These are phyloP conservation scores for Alternaria burnsii DNA, from an alignment of 2,329 filamentous ascomycete genomes.

Conservation along the genomic window DNA sequence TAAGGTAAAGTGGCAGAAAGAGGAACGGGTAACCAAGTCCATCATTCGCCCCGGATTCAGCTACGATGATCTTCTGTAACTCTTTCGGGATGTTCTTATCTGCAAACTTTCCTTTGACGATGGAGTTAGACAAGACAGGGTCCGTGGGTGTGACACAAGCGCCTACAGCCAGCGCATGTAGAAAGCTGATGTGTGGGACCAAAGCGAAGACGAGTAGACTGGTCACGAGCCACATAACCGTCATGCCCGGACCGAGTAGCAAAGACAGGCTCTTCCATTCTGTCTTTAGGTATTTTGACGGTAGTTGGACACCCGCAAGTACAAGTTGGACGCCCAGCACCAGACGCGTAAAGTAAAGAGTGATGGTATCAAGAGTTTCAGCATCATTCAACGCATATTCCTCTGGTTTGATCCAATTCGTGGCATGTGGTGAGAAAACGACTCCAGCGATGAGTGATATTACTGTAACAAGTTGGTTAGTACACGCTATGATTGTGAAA, in stretches of 20 bases:
- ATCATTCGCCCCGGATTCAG: slow-evolving; percentile 87
- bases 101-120: slow-evolving; percentile 92
- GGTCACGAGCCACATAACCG: slow-evolving; percentile 84
- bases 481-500: neutral
- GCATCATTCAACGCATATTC: slow-evolving; percentile 72
- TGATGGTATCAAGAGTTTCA: slow-evolving; percentile 73
- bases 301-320: slow-evolving; percentile 85
- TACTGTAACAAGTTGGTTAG: slow-evolving; percentile 61
- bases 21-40: slow-evolving; percentile 89
- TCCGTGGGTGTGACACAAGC: slow-evolving; percentile 94
- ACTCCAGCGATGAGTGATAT: slow-evolving; percentile 84
- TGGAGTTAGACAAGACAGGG: slow-evolving; percentile 85
- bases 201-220: slow-evolving; percentile 80
- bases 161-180: slow-evolving; percentile 81
- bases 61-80: slow-evolving; percentile 72
- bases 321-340: slow-evolving; percentile 92
- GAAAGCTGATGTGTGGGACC: slow-evolving; percentile 73
- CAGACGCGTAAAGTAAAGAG: slow-evolving; percentile 83
- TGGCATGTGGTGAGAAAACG: slow-evolving; percentile 77
- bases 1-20: slow-evolving; percentile 83
- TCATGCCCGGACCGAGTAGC: slow-evolving; percentile 85
- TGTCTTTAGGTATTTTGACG: slow-evolving; percentile 78
- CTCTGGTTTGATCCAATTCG: slow-evolving; percentile 75
- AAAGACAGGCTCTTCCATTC: slow-evolving; percentile 81
- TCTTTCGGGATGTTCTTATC: slow-evolving; percentile 86